These are phyloP conservation scores for Beauveria sp. DNA, from an alignment of 2,329 filamentous ascomycete species.

Conservation along the genomic window DNA sequence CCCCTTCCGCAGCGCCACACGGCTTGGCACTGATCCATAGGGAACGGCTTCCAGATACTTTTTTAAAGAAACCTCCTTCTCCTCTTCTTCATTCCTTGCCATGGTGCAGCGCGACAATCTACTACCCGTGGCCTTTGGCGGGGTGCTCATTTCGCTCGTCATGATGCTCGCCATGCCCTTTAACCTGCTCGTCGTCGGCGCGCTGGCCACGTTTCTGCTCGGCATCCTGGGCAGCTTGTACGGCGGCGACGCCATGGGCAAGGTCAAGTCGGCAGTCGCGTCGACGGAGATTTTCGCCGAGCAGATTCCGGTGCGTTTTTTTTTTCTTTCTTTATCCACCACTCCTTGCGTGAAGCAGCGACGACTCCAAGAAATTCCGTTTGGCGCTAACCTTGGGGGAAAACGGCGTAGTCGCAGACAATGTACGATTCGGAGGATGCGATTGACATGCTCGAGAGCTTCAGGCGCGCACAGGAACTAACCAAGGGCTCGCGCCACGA, in stretches of 20 bases:
- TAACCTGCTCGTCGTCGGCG: constrained; percentile 1
- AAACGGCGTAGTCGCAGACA: background rate
- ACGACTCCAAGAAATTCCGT: background rate
- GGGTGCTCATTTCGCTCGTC: background rate
- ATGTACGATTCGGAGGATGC: constrained; percentile 2
- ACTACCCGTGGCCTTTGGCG: constrained; percentile 1
- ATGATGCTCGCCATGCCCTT: constrained; percentile 9
- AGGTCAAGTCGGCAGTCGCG: background rate
- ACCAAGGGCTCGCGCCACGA: constrained; percentile 2
- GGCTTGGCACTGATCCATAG: background rate
- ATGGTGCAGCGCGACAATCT: constrained; percentile 10
- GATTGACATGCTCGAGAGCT: constrained; percentile 4
- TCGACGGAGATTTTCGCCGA: constrained; percentile 5
- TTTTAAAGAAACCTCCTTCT: background rate
- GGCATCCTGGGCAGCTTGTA: constrained; percentile 2
- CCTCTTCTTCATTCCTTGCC: background rate
- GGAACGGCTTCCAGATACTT: background rate
- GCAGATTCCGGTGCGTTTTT: constrained; percentile 2
- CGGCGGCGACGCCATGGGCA: background rate
- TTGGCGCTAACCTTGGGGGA: background rate
- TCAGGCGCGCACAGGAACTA: background rate
- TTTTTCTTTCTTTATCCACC: background rate
- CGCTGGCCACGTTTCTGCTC: background rate
- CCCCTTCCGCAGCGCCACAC: background rate
- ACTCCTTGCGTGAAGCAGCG: too few relatives aligned